Conservation (phyloP, 306 rosid species). For the Vigna reflexopilosa region DNA sequence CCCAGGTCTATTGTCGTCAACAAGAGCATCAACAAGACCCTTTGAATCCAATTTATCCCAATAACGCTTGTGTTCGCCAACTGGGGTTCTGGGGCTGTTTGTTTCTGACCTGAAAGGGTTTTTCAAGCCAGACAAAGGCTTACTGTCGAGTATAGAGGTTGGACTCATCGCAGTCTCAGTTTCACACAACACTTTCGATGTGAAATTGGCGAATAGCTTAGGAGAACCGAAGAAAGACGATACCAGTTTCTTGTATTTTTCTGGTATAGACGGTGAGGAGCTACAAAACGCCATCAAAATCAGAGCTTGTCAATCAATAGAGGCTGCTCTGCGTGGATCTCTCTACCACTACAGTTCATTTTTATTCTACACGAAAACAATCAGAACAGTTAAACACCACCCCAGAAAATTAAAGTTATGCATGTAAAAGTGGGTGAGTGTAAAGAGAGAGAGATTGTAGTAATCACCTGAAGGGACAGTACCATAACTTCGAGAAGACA, state of each 20-base stretch:
- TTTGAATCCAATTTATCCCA: conserved; percentile 66
- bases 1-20: conserved; percentile 47
- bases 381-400: not conserved
- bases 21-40: conserved; percentile 74
- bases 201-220: conserved; percentile 55
- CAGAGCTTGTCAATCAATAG: conserved; percentile 26
- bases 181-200: conserved; percentile 57
- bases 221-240: conserved; percentile 66
- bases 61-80: conserved; percentile 55
- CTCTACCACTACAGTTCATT: conserved; percentile 39
- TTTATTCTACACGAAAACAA: not conserved
- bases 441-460: not conserved
- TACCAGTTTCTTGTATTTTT: conserved; percentile 49
- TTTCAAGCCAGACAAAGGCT: conserved; percentile 55
- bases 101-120: conserved; percentile 64
- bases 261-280: conserved; percentile 52
- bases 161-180: conserved; percentile 75
- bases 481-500: conserved; percentile 10
- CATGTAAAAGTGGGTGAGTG: not conserved
- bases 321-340: conserved; percentile 19
- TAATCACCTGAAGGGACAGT: conserved; percentile 42
- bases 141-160: conserved; percentile 75
- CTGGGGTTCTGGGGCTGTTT: conserved; percentile 52
- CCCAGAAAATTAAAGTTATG: not conserved
- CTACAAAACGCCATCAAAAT: conserved; percentile 58